Evolutionary conservation across 2,329 filamentous ascomycete species (phyloP), one percentile per base, ranked within the genome.

Genomic region (Aspergillus tamarii): DNA sequence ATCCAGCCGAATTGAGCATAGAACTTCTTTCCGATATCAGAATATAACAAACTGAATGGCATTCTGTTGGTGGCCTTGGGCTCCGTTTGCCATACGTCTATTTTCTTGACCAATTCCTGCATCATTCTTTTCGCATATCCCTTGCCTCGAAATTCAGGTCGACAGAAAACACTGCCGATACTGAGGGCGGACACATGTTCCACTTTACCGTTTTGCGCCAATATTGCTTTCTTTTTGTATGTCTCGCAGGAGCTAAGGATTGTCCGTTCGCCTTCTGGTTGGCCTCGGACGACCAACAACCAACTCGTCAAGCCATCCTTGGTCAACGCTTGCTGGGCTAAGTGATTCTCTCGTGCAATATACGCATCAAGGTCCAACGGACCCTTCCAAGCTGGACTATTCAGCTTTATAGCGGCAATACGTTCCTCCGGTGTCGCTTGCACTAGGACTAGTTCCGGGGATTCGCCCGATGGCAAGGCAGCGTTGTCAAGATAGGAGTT

Each of bases 121-220:
- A 94, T 85, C 89, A 95, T 94, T 61, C 89, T 84, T 62, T 85
- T 86, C 0, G 92, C 93, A 78, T 97, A 97, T 23, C 92, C 91
- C 68, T 84, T 85, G 4, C 90, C 89, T 62, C 92, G 81, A 75
- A 87, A 87, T 70, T 87, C 82, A 0, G 87, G 84, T 46, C 88
- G 85, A 4, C 89, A 93, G 75, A 89, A 95, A n/a, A 96, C 93
- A 64, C 89, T 92, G 16, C 89, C 91, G 62, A 96, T 85, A 6
- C 91, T 93, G 78, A 96, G 89, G 19, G 87, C 87, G 11, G 78
- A 63, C 11, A 83, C 81, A 50, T 85, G 82, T 70, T 90, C 86
- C 30, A 90, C 71, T 12, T 70, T 83, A 78, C 84, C 84, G 68
- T 82, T 82, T 28, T 86, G 78, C 1, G 78, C 79, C 3, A 80